These are phyloP conservation scores for Coccinonectria pachysandricola DNA, from an alignment of 2,329 filamentous ascomycete genomes.

Conservation along the genomic window DNA sequence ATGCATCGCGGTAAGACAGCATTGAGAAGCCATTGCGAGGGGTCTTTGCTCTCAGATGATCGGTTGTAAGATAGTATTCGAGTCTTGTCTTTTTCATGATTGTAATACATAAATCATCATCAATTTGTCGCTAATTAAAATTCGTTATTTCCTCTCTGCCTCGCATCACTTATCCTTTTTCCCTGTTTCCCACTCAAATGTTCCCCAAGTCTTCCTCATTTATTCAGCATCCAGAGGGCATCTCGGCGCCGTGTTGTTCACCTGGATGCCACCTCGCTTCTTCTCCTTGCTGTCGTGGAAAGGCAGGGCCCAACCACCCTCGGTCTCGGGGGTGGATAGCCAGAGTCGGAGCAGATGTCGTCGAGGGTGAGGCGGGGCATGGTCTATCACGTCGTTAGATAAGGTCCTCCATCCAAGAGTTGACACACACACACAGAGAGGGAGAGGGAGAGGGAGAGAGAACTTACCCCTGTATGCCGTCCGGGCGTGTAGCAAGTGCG, in stretches of 20 bases:
- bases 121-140: too few relatives aligned
- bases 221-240: constrained; percentile 72
- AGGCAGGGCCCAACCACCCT: constrained; percentile 78
- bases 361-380: constrained; percentile 55
- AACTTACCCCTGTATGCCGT: constrained; percentile 57
- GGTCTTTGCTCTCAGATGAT: too few relatives aligned
- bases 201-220: too few relatives aligned
- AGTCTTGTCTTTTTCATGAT: too few relatives aligned
- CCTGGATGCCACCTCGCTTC: constrained; percentile 83
- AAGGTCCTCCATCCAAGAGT: not conserved
- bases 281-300: constrained; percentile 73
- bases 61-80: too few relatives aligned
- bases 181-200: too few relatives aligned
- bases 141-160: too few relatives aligned
- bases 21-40: too few relatives aligned
- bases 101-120: too few relatives aligned
- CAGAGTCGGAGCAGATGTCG: constrained; percentile 76
- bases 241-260: constrained; percentile 66
- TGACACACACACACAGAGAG: too few relatives aligned
- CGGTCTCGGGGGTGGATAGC: constrained; percentile 69
- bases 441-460: not conserved
- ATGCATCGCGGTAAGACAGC: too few relatives aligned
- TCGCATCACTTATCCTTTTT: too few relatives aligned
- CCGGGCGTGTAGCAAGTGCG: constrained; percentile 69
- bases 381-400: constrained; percentile 22